Evolutionary conservation across 192 early-diverging fungal genomes (phyloP), one percentile per base, ranked within the genome.

Genomic region (Linnemannia schmuckeri): DNA sequence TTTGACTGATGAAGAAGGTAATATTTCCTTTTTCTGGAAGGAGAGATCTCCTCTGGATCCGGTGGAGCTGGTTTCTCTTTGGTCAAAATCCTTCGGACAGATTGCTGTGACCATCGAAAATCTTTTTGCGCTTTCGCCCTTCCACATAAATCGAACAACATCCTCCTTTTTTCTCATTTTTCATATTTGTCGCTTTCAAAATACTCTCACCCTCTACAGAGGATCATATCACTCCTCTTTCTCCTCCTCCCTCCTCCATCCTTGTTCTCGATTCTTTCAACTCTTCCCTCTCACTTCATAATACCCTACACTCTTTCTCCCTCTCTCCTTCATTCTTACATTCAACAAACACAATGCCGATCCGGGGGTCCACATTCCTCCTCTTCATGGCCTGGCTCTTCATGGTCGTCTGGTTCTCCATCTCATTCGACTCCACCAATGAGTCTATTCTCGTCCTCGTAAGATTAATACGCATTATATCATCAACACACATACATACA

Each of bases 331-430:
- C 42, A 10, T 44, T 15, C 52, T 42, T 5, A 24, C 44, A 54
- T n/a, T 38, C 47, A 44, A 17, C 68, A 72, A 20, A 57, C 49
- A 66, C 35, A 40, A 86, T 86, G 83, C 72, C 83, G 8, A 78
- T 87, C 54, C 42, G 76, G 38, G 74, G 72, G 15, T 76, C 85
- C 3, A 74, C 85, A 18, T 81, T 87, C 70, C 57, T 87, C 61
- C 72, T 87, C 46, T 87, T 87, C 70, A 38, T 87, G 41, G 72
- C 81, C 41, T 87, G 85, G 85, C 70, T 87, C 22, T 81, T 70
- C 76, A 78, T 87, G 63, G 76, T 81, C 66, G 70, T 81, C 37
- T 87, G 79, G 85, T 71, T 87, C 13, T 49, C 44, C 20, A 46
- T 72, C n/a, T 70, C 85, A 46, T 81, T 87, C 61, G 85, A 87